Evolutionary conservation across 2,329 filamentous ascomycete genomes (phyloP).

Genomic region (Claviceps sp.): DNA sequence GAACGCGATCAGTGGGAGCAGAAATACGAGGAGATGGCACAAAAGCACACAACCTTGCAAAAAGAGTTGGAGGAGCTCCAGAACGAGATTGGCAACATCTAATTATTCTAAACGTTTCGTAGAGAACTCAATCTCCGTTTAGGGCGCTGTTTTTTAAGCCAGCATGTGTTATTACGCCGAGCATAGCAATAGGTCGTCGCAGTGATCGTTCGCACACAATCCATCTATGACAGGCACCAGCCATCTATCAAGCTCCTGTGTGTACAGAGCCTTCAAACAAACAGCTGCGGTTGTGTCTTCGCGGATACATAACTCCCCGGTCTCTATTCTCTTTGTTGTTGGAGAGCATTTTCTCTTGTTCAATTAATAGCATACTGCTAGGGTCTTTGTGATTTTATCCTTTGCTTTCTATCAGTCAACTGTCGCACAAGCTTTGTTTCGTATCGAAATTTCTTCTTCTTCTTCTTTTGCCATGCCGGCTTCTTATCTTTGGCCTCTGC

Average conservation of each 20-base stretch:
- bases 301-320: conserved; percentile 15
- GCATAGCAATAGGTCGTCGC: background rate
- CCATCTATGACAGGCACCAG: conserved; percentile 15
- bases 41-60: conserved; percentile 73
- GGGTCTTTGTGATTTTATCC: conserved; percentile 36
- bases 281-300: conserved; percentile 15
- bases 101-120: conserved; percentile 22
- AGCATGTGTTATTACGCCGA: background rate
- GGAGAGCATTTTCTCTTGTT: background rate
- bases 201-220: conserved; percentile 10
- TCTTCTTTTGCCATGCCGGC: conserved; percentile 45
- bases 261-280: conserved; percentile 14
- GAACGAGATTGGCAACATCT: conserved; percentile 86
- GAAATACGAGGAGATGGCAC: conserved; percentile 96
- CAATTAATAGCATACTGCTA: background rate
- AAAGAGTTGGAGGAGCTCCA: conserved; percentile 89
- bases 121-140: conserved; percentile 9
- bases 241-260: conserved; percentile 17
- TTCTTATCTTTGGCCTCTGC: conserved; percentile 19
- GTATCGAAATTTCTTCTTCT: conserved; percentile 86
- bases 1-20: conserved; percentile 88
- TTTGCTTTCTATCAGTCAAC: conserved; percentile 56
- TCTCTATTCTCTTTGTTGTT: background rate
- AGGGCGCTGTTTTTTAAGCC: background rate
- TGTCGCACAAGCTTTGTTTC: conserved; percentile 79